Base-by-base conservation (phyloP, 768 basidiomycete genomes). In the Lyophyllum atratum region DNA sequence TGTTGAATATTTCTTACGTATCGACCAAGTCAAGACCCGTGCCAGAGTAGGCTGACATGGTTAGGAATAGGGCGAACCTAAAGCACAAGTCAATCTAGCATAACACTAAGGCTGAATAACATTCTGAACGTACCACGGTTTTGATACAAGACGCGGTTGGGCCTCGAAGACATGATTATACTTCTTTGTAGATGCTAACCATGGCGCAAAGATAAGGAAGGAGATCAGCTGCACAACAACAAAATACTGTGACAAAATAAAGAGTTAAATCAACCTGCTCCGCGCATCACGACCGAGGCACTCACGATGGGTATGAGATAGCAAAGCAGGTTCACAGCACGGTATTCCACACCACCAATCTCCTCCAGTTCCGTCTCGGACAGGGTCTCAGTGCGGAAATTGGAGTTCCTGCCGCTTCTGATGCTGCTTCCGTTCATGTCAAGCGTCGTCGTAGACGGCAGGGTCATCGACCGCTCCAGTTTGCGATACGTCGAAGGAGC, bases 311-410 rank as follows among this genome's bases (percentile, higher is more conserved):
- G 80, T 10, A 83, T 76, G 10, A 83, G 59, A 63, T 77, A 83
- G 56, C 77, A 82, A 61, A 83, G 68, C 53, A 82, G 56, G 51
- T 75, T 74, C 61, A 92, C 68, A 3, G 89, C 86, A 3, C 84
- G 71, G 68, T 86, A 92, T 72, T 93, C 92, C 22, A 89, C 82
- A 0, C 90, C 90, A 3, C 90, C 90, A 17, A 93, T 70, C 59
- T 85, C 79, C 65, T 91, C 89, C 54, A 89, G 66, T 66, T 92
- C 80, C 19, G 89, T 86, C 59, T 84, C 80, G 3, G 80, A 82
- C 64, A 93, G 67, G 59, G 68, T 78, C 29, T 82, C 81, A 12
- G 75, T 80, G 39, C 73, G 69, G 59, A 86, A 82, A 59, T 81
- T 74, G 6, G 83, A 86, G 64, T 89, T 90, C 19, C 86, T 72